Evolutionary conservation across 805 yeast genomes (phyloP).

Genomic region (Barnettozyma salicaria): DNA sequence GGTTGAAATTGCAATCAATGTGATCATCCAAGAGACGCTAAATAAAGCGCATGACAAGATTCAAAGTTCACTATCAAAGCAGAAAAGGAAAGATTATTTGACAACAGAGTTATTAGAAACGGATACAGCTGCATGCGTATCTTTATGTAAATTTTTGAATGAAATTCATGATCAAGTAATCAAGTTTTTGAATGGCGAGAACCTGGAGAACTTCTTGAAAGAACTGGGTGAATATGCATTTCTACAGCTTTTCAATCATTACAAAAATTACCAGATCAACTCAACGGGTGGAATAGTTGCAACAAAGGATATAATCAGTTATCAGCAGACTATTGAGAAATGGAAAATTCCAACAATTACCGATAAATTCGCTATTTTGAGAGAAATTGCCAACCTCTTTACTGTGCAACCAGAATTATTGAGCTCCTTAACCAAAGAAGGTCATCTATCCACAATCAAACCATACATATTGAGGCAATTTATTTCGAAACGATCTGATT

Average conservation of each 20-base stretch:
- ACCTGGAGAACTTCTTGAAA: conserved; percentile 44
- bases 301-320: conserved; percentile 76
- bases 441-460: conserved; percentile 63
- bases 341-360: conserved; percentile 60
- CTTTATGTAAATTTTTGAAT: conserved; percentile 47
- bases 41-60: conserved; percentile 49
- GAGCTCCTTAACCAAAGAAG: conserved; percentile 74
- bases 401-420: conserved; percentile 79
- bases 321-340: conserved; percentile 58
- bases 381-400: conserved; percentile 79
- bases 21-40: conserved; percentile 54
- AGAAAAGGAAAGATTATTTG: conserved; percentile 67
- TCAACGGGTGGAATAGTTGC: conserved; percentile 78
- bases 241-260: conserved; percentile 59
- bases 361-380: conserved; percentile 60
- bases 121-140: conserved; percentile 67
- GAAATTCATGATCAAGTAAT: conserved; percentile 36
- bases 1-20: conserved; percentile 60
- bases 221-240: conserved; percentile 56
- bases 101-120: conserved; percentile 42
- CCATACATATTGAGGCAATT: conserved; percentile 58
- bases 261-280: conserved; percentile 67
- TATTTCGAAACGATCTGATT: conserved; percentile 65
- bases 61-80: conserved; percentile 48
- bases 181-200: conserved; percentile 37